Conservation (phyloP, 345 rosid species). For the Linum usitatissimum region DNA sequence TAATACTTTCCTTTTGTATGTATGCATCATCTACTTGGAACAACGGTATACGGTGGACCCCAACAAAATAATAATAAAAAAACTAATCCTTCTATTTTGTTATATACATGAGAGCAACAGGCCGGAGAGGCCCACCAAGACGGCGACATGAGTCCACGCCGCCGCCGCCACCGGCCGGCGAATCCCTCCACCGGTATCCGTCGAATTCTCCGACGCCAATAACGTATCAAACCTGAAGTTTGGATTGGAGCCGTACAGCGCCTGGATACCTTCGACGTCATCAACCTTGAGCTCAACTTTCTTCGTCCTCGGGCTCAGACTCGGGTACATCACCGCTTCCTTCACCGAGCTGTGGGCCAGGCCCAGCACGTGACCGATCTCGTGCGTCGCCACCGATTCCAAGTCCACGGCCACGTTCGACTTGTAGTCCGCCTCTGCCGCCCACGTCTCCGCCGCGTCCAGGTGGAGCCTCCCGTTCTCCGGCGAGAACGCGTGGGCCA, state of each 20-base stretch:
- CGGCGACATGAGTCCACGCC: not conserved
- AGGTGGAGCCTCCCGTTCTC: conserved; percentile 70
- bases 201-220: conserved; percentile 1
- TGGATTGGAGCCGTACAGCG: not conserved
- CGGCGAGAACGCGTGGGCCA: conserved; percentile 76
- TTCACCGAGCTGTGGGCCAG: conserved; percentile 47
- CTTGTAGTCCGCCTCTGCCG: conserved; percentile 62
- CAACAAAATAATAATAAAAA: not conserved
- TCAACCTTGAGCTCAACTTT: conserved; percentile 1
- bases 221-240: not conserved
- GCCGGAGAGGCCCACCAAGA: not conserved
- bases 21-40: no score
- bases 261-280: conserved; percentile 6
- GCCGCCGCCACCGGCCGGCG: not conserved
- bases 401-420: conserved; percentile 64
- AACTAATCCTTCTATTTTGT: not conserved
- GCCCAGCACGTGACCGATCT: conserved; percentile 78
- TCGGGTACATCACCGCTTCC: conserved; percentile 83
- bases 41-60: no score
- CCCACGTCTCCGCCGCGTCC: conserved; percentile 79
- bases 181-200: not conserved
- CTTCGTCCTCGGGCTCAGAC: conserved; percentile 57
- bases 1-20: no score
- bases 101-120: not conserved
- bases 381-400: conserved; percentile 80